Evolutionary conservation across 176 grass and related monocot species (phyloP).

Genomic region (Oryza officinalis): DNA sequence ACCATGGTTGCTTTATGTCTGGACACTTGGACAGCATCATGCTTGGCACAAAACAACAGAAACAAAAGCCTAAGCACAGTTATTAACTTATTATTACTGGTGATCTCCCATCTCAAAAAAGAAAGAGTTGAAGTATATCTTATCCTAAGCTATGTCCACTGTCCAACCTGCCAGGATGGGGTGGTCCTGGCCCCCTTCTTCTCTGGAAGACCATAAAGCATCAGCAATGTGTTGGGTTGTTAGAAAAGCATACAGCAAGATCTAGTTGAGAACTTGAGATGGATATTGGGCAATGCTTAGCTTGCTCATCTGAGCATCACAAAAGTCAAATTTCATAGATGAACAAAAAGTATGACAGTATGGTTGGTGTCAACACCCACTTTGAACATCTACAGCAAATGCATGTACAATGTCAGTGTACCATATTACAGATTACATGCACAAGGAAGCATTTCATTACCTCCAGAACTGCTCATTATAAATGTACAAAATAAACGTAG

Average conservation of each 20-base stretch:
- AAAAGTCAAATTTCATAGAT: neutral
- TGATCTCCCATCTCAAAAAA: neutral
- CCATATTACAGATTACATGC: neutral
- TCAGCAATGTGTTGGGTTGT: neutral
- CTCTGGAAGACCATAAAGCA: neutral
- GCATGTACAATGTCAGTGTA: neutral
- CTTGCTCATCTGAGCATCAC: neutral
- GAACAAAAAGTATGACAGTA: neutral
- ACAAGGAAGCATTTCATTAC: neutral
- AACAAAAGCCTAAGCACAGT: slow-evolving; percentile 23
- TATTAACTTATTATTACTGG: neutral
- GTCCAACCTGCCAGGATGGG: neutral
- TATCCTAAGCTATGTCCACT: neutral
- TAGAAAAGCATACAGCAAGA: neutral
- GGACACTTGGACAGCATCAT: neutral
- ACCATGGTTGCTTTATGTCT: neutral
- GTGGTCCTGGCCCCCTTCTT: neutral
- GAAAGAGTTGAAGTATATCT: neutral
- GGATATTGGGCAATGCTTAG: neutral
- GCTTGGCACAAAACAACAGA: neutral
- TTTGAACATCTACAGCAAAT: neutral
- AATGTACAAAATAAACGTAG: neutral
- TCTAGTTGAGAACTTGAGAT: neutral
- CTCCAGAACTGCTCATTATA: neutral
- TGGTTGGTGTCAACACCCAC: neutral